Percentiles rank a stretch among this genome's conserved stretches.
phyloP scores from a whole-genome alignment of 306 rosid genomes.

The Clitoria ternatea region DNA sequence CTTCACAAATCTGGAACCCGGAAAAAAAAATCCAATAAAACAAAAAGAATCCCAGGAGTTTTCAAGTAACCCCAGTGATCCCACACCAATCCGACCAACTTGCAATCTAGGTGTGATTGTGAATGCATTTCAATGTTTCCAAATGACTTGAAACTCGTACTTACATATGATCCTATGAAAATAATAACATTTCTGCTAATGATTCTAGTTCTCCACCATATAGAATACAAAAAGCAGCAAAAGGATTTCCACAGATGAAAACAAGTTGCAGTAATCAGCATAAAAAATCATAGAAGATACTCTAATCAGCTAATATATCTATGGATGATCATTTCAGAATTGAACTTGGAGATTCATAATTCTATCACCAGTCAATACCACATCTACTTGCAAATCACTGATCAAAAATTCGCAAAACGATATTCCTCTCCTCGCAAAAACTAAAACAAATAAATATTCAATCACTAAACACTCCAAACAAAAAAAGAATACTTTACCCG shows the following conservation, averaged over 20 bases:
- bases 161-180: neutral
- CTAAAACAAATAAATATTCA: too few species aligned
- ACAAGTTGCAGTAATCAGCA: neutral
- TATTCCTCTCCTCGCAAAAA: neutral
- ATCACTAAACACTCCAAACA: neutral
- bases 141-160: neutral
- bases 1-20: neutral
- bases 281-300: neutral
- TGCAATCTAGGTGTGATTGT: neutral
- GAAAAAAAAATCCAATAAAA: neutral
- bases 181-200: neutral
- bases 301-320: neutral
- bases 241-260: neutral
- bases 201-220: neutral
- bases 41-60: neutral
- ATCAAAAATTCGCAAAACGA: neutral
- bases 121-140: too few species aligned
- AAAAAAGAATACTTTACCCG: neutral
- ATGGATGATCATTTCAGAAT: neutral
- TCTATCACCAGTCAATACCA: neutral
- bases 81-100: neutral
- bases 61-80: neutral
- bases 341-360: neutral
- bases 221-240: neutral
- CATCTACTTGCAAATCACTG: neutral